phyloP scores from a whole-genome alignment of 148 eudicot species.

The Silene uniflora region DNA sequence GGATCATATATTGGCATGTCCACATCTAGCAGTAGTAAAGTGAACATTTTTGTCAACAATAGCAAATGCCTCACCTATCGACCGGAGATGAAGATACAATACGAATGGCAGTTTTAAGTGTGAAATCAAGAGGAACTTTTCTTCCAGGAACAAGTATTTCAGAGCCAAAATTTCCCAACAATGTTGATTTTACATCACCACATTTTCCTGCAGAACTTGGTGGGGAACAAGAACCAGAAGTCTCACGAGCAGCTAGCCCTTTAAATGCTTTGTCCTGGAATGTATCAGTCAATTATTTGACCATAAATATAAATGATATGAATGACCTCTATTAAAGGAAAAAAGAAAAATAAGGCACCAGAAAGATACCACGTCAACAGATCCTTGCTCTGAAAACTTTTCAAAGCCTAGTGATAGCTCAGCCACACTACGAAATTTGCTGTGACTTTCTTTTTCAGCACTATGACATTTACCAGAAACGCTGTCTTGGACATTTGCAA shows the following conservation, averaged over 20 bases:
- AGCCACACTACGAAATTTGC: conserved; percentile 59
- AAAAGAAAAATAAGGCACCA: neutral
- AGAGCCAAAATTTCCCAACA: conserved; percentile 37
- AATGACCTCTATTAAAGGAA: neutral
- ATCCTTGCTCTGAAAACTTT: conserved; percentile 36
- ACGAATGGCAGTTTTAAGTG: conserved; percentile 76
- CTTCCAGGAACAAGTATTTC: conserved; percentile 52
- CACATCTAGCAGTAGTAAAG: too few species aligned
- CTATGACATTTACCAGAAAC: conserved; percentile 28
- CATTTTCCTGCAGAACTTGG: conserved; percentile 38
- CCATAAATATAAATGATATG: neutral
- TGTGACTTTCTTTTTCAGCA: conserved; percentile 36
- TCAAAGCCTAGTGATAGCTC: conserved; percentile 66
- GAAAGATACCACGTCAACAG: conserved; percentile 69
- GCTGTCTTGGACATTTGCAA: conserved; percentile 26
- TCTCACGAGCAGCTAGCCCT: conserved; percentile 60
- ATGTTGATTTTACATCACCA: conserved; percentile 29
- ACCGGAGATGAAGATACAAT: conserved; percentile 70
- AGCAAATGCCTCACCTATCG: conserved; percentile 53
- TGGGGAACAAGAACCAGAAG: conserved; percentile 43
- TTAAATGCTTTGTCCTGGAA: conserved; percentile 77
- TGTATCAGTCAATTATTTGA: conserved; percentile 6
- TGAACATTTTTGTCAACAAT: neutral
- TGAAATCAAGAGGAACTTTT: conserved; percentile 75
- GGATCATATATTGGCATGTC: too few species aligned